Evolutionary conservation across 106 monocot species (phyloP).

Genomic region (Dioscorea dumetorum): DNA sequence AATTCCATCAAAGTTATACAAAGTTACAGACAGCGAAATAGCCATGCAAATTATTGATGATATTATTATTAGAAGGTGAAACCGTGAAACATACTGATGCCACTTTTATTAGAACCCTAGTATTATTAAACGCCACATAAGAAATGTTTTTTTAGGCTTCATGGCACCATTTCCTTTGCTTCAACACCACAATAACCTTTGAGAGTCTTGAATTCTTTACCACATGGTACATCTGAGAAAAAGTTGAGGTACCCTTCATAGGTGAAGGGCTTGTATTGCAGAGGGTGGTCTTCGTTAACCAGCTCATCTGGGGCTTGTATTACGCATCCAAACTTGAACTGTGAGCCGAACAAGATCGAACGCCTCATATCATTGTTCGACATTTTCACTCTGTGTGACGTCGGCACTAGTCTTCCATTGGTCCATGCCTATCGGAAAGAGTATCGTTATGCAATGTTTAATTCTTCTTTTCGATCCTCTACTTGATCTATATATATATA

Average conservation of each 20-base stretch:
- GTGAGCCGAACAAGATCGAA: neutral
- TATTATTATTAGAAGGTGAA: no score
- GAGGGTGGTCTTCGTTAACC: constrained; percentile 15
- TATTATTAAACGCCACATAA: no score
- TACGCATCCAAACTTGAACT: neutral
- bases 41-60: no score
- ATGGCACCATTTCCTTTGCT: neutral
- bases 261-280: constrained; percentile 7
- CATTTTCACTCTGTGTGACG: constrained; percentile 12
- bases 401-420: constrained; percentile 16
- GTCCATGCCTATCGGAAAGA: constrained; percentile 28
- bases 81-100: no score
- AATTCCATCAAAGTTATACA: no score
- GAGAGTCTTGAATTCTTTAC: neutral
- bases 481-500: no score
- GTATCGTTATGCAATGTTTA: no score
- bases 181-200: constrained; percentile 9
- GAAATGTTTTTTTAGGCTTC: neutral
- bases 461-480: no score
- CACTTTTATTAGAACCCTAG: no score
- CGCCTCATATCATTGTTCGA: constrained; percentile 11
- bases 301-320: constrained; percentile 6
- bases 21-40: no score
- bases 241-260: constrained; percentile 11
- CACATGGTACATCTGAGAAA: constrained; percentile 2